Base-by-base conservation (phyloP, 225 moss, liverwort and hornwort species). In the Bryum argenteum region DNA sequence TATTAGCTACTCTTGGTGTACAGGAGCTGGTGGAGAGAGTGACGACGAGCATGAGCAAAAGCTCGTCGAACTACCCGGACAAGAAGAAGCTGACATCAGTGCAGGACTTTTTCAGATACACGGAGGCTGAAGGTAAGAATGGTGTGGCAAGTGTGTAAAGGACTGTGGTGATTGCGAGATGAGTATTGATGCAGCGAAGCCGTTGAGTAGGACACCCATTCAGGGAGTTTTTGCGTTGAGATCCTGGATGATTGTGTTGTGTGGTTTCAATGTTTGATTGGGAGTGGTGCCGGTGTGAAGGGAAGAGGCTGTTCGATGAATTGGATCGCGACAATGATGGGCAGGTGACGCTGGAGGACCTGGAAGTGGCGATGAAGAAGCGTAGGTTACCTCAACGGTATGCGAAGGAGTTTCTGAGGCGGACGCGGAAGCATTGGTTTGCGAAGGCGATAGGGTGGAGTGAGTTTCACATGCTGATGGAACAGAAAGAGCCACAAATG, bases 401-500 rank as follows among this genome's bases (percentile, higher is more conserved):
- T 40, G 89, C 89, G 5, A 80, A 77, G 37, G 81, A 89, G 52
- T 89, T 89, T 56, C 55, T 89, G 11, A 83, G 71, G 26, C 65
- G 83, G 22, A 89, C 89, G 23, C 89, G 89, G 53, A 89, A 83
- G 79, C 71, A 70, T 50, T 89, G 89, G 89, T 89, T 89, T 75
- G 79, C 89, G 22, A 86, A 86, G 14, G 86, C 89, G 40, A 83
- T 89, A 5, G 86, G 89, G 54, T 89, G 89, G 89, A 81, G 64
- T 20, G 89, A 89, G 66, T 89, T 89, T 50, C 83, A 83, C 8
- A 18, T 81, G 62, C 51, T 89, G 83, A 89, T 89, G 89, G 89
- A 89, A 55, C 89, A 86, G 10, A 89, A 86, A 81, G 89, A 89
- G 81, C 83, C 89, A 15, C 67, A 81, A 71, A 89, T 89, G 89